phyloP scores from a whole-genome alignment of 1,284 basidiomycete species.

The Leccinum huronense region DNA sequence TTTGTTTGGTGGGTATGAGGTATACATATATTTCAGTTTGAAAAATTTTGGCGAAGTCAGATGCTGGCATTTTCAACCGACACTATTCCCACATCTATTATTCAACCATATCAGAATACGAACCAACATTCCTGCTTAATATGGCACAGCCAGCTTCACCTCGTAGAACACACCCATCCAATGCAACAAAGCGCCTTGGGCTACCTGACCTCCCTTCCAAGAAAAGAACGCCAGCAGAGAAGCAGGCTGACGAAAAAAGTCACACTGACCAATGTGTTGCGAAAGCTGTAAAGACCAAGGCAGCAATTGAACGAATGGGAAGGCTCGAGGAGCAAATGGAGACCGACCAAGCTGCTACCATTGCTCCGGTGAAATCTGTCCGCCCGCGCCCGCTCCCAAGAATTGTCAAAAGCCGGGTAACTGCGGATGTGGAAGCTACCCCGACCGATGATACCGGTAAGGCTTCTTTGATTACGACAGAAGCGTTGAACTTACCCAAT shows the following conservation, averaged over 20 bases:
- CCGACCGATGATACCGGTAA: background rate
- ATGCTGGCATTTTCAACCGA: constrained; percentile 1
- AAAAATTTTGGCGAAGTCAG: background rate
- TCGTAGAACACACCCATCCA: background rate
- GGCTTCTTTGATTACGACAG: background rate
- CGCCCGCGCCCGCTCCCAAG: background rate
- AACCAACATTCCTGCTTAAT: background rate
- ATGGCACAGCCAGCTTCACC: background rate
- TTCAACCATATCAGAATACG: background rate
- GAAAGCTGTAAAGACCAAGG: background rate
- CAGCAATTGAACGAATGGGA: background rate
- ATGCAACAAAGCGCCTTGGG: background rate
- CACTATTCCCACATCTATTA: background rate
- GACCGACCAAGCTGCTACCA: background rate
- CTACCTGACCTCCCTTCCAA: background rate
- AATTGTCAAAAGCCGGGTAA: background rate
- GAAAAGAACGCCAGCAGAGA: background rate
- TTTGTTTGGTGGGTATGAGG: background rate
- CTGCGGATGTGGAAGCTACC: background rate
- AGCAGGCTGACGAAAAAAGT: background rate
- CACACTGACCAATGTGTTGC: background rate
- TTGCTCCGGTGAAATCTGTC: background rate
- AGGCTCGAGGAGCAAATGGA: background rate
- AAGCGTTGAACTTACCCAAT: background rate
- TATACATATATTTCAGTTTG: too few relatives aligned